Percentiles rank a stretch among this genome's conserved stretches.
These are phyloP conservation scores for Phoma sp. DNA, from an alignment of 2,329 filamentous ascomycete species.

Conservation along the genomic window DNA sequence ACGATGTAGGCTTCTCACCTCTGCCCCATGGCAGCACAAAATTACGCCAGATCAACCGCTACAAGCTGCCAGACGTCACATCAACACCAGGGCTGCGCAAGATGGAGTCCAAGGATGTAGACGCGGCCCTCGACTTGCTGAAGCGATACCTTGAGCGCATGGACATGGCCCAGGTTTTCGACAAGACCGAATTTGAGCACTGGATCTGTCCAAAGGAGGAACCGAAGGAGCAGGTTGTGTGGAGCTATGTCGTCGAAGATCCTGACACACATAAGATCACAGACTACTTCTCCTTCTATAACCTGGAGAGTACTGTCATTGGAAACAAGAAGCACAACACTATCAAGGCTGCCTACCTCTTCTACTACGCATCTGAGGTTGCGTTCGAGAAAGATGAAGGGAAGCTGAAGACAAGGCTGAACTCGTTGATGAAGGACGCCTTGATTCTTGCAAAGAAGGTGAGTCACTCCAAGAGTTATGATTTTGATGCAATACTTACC, in stretches of 20 bases:
- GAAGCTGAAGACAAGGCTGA: constrained; percentile 79
- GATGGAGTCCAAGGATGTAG: constrained; percentile 81
- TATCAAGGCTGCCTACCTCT: constrained; percentile 91
- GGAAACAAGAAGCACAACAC: constrained; percentile 77
- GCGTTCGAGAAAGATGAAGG: constrained; percentile 67
- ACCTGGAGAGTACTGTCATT: constrained; percentile 91
- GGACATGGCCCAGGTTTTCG: constrained; percentile 84
- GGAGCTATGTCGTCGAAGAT: constrained; percentile 87
- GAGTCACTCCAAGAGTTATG: constrained; percentile 17
- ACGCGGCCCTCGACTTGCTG: constrained; percentile 76
- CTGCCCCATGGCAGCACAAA: constrained; percentile 85
- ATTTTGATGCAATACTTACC: constrained; percentile 10
- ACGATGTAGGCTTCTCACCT: constrained; percentile 92
- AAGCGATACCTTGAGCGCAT: constrained; percentile 80
- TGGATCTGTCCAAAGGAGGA: constrained; percentile 77
- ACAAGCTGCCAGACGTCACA: constrained; percentile 78
- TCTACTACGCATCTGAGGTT: constrained; percentile 90
- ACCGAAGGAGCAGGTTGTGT: constrained; percentile 77
- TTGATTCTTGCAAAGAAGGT: constrained; percentile 85
- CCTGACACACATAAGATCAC: constrained; percentile 78
- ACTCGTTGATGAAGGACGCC: constrained; percentile 81
- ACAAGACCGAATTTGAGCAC: constrained; percentile 81
- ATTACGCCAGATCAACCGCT: constrained; percentile 83
- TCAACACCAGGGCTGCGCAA: constrained; percentile 76
- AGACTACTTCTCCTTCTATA: constrained; percentile 97